A percentile compares a stretch with the other conserved stretches of the same genome.
Conservation (phyloP, 2,329 filamentous ascomycete genomes). For the Graphilbum ipis-grandicollis region DNA sequence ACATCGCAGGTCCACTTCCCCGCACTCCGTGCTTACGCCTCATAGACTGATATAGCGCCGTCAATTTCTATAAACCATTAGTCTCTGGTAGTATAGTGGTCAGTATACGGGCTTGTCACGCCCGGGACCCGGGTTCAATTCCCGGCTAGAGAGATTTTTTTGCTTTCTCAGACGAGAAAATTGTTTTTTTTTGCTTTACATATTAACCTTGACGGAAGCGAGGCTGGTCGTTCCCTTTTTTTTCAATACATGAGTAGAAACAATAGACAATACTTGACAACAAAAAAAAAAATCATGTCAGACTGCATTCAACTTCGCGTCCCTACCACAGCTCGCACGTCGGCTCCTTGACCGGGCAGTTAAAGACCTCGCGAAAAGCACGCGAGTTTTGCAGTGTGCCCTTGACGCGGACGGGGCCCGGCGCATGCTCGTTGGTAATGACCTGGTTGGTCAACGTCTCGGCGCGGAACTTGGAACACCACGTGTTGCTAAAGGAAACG, state of each 20-base stretch:
- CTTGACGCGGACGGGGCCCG: slow-evolving; percentile 40
- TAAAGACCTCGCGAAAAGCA: slow-evolving; percentile 50
- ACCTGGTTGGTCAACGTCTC: slow-evolving; percentile 39
- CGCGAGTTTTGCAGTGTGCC: slow-evolving; percentile 50
- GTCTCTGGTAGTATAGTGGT: slow-evolving; percentile 9
- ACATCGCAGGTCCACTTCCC: no score
- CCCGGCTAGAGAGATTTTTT: slow-evolving; percentile 7
- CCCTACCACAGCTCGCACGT: slow-evolving; percentile 51
- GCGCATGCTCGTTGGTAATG: slow-evolving; percentile 48
- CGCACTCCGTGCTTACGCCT: no score
- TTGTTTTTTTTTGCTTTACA: neutral
- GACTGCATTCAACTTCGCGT: no score
- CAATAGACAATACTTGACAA: no score
- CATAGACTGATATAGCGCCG: no score
- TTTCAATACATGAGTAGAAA: no score
- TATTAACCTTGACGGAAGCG: no score
- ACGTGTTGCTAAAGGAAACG: slow-evolving; percentile 44
- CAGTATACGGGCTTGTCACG: slow-evolving; percentile 10
- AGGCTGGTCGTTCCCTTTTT: no score
- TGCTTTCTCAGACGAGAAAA: neutral
- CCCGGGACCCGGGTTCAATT: slow-evolving; percentile 10
- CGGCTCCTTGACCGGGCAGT: slow-evolving; percentile 46
- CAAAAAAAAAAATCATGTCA: no score
- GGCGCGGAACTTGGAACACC: slow-evolving; percentile 47
- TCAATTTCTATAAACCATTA: neutral